A percentile compares a stretch with the other conserved stretches of the same genome.
Evolutionary conservation across 768 basidiomycete genomes (phyloP).

Genomic region (Agrocybe chaxingu): DNA sequence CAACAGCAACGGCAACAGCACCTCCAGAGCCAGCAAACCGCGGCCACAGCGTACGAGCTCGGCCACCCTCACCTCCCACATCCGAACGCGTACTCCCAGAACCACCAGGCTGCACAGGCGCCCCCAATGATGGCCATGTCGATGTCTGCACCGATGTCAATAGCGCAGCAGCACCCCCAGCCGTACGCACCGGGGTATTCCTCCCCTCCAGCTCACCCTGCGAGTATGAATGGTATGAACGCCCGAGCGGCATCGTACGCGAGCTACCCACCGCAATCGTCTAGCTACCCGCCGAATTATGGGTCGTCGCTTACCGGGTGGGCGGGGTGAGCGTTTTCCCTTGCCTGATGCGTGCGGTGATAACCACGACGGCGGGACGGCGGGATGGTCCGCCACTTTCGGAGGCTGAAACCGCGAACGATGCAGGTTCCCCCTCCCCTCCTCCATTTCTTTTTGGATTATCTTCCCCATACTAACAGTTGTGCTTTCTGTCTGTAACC

Average conservation of each 20-base stretch:
- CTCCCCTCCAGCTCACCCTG: background rate
- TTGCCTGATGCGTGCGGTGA: no score
- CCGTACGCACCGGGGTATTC: background rate
- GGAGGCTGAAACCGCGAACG: no score
- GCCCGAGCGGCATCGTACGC: background rate
- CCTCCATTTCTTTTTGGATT: no score
- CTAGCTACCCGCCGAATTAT: slow-evolving; percentile 23
- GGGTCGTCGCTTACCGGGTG: slow-evolving; percentile 45
- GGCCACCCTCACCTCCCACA: no score
- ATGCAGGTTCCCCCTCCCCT: no score
- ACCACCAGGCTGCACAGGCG: background rate
- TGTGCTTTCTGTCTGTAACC: no score
- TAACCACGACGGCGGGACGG: no score
- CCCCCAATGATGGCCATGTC: background rate
- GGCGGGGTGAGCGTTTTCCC: slow-evolving; percentile 34
- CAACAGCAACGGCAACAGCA: background rate
- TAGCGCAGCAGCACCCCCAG: background rate
- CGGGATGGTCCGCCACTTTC: no score
- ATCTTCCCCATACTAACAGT: no score
- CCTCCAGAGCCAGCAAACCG: no score
- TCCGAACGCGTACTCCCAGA: background rate
- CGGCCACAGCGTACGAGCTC: no score
- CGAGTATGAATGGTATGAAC: background rate
- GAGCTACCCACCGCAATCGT: slow-evolving; percentile 10
- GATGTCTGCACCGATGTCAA: background rate